Percentiles rank a stretch among this genome's conserved stretches.
Conservation (phyloP, 2,329 filamentous ascomycete species). For the Alternaria infectoria region DNA sequence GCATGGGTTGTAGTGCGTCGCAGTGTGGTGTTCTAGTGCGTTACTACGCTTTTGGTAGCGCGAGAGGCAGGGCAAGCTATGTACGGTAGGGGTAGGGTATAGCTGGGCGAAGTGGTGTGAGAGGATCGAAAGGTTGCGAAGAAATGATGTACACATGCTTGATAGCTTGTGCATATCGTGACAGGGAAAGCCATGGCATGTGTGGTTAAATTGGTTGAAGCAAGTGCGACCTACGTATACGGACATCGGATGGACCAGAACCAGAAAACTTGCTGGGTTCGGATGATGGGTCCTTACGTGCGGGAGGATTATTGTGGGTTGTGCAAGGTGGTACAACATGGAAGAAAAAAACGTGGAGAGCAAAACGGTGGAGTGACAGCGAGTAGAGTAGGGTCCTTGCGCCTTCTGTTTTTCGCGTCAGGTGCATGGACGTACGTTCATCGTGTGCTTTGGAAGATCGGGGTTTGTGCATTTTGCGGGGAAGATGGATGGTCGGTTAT, state of each 20-base stretch:
- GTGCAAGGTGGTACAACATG: background rate
- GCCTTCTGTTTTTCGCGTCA: background rate
- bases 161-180: conserved; percentile 1
- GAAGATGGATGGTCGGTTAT: background rate
- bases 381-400: background rate
- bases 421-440: conserved; percentile 1
- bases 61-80: background rate
- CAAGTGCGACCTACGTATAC: background rate
- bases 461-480: conserved; percentile 11
- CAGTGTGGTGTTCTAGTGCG: background rate
- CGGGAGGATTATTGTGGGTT: background rate
- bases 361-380: background rate
- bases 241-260: background rate
- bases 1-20: background rate
- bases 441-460: background rate
- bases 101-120: background rate
- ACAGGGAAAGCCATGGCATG: background rate
- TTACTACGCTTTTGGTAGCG: background rate
- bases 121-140: background rate
- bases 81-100: background rate
- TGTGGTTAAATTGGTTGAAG: background rate
- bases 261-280: conserved; percentile 1
- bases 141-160: background rate
- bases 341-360: background rate
- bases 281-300: background rate